Conservation (phyloP, 305 asterid genomes). For the Solanum hybrid region DNA sequence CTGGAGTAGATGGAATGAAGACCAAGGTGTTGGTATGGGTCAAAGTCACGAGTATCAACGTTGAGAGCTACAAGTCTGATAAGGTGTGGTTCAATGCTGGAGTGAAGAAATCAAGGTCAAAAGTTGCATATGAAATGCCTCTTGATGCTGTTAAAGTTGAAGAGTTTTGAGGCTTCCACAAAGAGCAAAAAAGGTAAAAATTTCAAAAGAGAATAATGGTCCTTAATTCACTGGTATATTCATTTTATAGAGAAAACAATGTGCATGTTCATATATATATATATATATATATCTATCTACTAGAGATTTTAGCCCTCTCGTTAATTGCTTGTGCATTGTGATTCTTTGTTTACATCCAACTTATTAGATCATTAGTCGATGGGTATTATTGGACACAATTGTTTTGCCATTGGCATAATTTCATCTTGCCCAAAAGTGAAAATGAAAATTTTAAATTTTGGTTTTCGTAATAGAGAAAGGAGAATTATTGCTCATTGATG, state of each 20-base stretch:
- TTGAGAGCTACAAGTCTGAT: conserved; percentile 70
- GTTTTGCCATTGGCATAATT: not conserved
- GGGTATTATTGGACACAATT: not conserved
- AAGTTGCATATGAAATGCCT: conserved; percentile 62
- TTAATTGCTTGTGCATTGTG: not conserved
- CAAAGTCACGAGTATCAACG: conserved; percentile 45
- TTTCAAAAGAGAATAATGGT: not conserved
- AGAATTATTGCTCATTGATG: not conserved
- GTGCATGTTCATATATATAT: not conserved
- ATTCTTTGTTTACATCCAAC: not conserved
- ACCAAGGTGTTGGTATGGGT: conserved; percentile 91
- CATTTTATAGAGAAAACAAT: not conserved
- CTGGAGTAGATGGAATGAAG: conserved; percentile 79
- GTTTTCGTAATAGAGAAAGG: not conserved
- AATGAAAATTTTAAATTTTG: not conserved
- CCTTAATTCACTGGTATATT: not conserved
- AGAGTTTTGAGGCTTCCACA: conserved; percentile 33
- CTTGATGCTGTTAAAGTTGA: conserved; percentile 49
- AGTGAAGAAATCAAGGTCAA: conserved; percentile 71
- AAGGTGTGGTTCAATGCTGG: conserved; percentile 84
- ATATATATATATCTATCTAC: too few relatives aligned
- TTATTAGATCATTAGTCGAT: not conserved
- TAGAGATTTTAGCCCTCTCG: not conserved
- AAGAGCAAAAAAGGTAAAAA: not conserved
- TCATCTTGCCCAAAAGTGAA: not conserved